Evolutionary conservation across 1,284 basidiomycete genomes (phyloP).

Genomic region (Salmacisia buchloeana): DNA sequence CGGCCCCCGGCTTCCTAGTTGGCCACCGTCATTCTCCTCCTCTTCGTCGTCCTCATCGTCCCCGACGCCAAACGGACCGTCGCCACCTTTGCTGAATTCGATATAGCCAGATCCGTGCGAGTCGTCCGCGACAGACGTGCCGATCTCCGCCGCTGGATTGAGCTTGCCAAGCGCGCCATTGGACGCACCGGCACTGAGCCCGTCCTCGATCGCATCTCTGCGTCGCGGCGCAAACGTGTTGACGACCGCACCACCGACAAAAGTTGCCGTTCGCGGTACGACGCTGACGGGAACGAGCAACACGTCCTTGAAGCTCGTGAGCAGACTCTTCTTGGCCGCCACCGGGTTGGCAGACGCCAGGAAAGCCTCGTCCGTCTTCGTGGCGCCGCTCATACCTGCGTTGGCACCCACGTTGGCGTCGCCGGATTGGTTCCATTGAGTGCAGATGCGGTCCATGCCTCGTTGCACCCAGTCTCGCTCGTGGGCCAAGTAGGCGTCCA

Average conservation of each 20-base stretch:
- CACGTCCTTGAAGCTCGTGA: conserved; percentile 83
- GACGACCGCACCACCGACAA: conserved; percentile 54
- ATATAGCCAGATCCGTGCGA: conserved; percentile 22
- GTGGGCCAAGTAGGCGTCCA: conserved; percentile 94
- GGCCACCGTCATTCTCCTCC: not conserved
- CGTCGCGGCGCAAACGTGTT: conserved; percentile 13
- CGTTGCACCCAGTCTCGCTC: conserved; percentile 77
- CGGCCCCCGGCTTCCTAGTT: not conserved
- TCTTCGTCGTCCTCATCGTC: conserved; percentile 24
- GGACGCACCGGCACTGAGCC: not conserved
- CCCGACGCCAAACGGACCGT: conserved; percentile 18
- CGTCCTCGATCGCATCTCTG: not conserved
- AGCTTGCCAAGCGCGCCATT: too few species aligned
- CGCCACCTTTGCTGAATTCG: conserved; percentile 20
- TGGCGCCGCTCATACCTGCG: conserved; percentile 12
- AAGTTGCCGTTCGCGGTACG: conserved; percentile 73
- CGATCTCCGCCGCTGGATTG: not conserved
- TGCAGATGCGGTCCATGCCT: conserved; percentile 68
- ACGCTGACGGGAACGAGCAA: conserved; percentile 90
- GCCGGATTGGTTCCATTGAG: conserved; percentile 63
- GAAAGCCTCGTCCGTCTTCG: conserved; percentile 57
- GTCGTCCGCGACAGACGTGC: not conserved
- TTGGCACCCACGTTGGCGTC: conserved; percentile 8
- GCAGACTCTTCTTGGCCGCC: conserved; percentile 81
- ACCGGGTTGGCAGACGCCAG: conserved; percentile 80